Percentiles rank a stretch among this genome's conserved stretches.
Evolutionary conservation across 2,329 filamentous ascomycete species (phyloP).

Genomic region (Helicocarpus griseus): DNA sequence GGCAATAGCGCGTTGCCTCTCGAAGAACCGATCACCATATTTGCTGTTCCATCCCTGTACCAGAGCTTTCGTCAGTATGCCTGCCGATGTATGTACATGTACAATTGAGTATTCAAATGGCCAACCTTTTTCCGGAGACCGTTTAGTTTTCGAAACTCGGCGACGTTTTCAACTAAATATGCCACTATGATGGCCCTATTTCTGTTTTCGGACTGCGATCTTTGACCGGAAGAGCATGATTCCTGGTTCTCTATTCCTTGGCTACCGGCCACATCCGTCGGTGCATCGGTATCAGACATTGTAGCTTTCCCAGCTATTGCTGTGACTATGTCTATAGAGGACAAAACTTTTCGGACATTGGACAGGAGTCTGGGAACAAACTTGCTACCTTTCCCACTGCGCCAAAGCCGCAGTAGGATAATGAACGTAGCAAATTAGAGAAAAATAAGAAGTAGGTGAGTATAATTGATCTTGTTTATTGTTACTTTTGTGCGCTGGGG

Average conservation of each 20-base stretch:
- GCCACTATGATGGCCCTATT: background rate
- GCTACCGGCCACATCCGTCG: too few relatives aligned
- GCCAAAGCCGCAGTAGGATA: too few relatives aligned
- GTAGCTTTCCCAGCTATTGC: too few relatives aligned
- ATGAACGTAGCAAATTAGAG: too few relatives aligned
- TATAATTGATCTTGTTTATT: too few relatives aligned
- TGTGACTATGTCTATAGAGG: too few relatives aligned
- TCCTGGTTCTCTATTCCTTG: background rate
- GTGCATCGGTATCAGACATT: too few relatives aligned
- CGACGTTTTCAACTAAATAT: background rate
- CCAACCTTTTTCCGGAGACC: background rate
- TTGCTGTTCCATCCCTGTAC: conserved; percentile 6
- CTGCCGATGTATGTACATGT: background rate
- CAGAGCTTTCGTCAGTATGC: conserved; percentile 11
- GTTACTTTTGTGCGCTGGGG: too few relatives aligned
- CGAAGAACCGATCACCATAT: conserved; percentile 13
- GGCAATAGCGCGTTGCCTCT: conserved; percentile 12
- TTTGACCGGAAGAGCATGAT: background rate
- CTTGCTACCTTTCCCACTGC: too few relatives aligned
- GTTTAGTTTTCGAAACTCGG: background rate
- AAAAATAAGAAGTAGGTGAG: too few relatives aligned
- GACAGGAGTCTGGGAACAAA: too few relatives aligned
- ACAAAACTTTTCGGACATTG: too few relatives aligned
- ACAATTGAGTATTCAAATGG: background rate
- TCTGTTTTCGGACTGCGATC: background rate